phyloP scores from a whole-genome alignment of 345 rosid species.

The Passiflora organensis region DNA sequence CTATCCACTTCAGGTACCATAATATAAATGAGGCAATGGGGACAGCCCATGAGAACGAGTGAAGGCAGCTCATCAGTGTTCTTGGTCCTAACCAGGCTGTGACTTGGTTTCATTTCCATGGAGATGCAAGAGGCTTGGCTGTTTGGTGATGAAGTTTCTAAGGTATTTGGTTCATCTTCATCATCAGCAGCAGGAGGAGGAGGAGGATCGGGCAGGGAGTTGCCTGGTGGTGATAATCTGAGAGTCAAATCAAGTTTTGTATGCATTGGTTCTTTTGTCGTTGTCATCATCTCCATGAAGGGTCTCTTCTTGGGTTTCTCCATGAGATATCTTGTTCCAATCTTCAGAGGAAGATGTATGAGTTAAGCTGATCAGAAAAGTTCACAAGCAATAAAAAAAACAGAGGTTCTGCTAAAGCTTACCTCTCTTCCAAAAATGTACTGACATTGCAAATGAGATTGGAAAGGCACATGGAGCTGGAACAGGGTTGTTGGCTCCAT shows the following conservation, averaged over 20 bases:
- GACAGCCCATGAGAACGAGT: constrained; percentile 30
- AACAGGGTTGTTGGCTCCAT: too few relatives aligned
- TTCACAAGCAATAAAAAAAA: not conserved
- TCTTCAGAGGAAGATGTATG: not conserved
- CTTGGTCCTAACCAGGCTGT: not conserved
- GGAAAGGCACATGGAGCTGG: not conserved
- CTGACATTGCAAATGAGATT: not conserved
- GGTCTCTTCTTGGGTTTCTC: not conserved
- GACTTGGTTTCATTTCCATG: constrained; percentile 1
- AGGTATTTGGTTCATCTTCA: not conserved
- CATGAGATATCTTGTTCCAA: not conserved
- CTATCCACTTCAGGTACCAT: constrained; percentile 31
- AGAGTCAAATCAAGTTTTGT: constrained; percentile 11
- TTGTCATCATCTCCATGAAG: not conserved
- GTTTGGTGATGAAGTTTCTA: not conserved
- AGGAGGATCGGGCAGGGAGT: not conserved
- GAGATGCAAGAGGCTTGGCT: constrained; percentile 8
- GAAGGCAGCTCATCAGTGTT: constrained; percentile 6
- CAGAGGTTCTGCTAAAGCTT: not conserved
- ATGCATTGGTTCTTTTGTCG: not conserved
- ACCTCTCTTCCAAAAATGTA: not conserved
- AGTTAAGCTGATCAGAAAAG: not conserved
- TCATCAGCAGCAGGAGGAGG: too few relatives aligned
- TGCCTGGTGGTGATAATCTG: constrained; percentile 12
- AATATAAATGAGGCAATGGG: constrained; percentile 24